phyloP scores from a whole-genome alignment of 305 asterid genomes.

The Rubia balearica region DNA sequence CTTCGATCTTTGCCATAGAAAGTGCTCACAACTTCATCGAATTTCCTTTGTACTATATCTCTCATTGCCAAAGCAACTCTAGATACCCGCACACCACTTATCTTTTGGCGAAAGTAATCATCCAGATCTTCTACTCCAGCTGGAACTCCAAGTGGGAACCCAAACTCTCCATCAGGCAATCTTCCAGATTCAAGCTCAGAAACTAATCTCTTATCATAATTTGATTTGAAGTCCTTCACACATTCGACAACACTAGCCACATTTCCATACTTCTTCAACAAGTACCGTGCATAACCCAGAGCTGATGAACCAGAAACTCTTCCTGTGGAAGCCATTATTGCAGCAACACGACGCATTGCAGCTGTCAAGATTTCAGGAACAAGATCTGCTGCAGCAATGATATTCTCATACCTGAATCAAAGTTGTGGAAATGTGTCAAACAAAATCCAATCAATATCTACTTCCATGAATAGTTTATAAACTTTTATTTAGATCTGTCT shows the following conservation, averaged over 20 bases:
- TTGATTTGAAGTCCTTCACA: constrained; percentile 73
- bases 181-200: constrained; percentile 82
- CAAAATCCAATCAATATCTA: background rate
- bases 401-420: constrained; percentile 76
- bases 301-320: constrained; percentile 66
- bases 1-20: constrained; percentile 70
- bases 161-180: constrained; percentile 68
- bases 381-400: constrained; percentile 81
- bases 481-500: background rate
- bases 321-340: constrained; percentile 67
- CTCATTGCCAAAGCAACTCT: constrained; percentile 90
- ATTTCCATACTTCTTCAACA: constrained; percentile 63
- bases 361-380: constrained; percentile 81
- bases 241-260: constrained; percentile 79
- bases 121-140: constrained; percentile 92
- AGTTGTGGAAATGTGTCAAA: background rate
- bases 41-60: constrained; percentile 71
- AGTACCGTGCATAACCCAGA: constrained; percentile 57
- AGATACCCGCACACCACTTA: constrained; percentile 63
- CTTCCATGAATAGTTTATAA: background rate
- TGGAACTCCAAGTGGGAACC: constrained; percentile 85
- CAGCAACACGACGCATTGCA: constrained; percentile 64
- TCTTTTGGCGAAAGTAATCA: constrained; percentile 89
- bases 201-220: constrained; percentile 69
- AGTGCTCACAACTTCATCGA: constrained; percentile 67